A percentile compares a stretch with the other conserved stretches of the same genome.
Conservation (phyloP, 177 flowering plant genomes). For the Vitis hybrid region DNA sequence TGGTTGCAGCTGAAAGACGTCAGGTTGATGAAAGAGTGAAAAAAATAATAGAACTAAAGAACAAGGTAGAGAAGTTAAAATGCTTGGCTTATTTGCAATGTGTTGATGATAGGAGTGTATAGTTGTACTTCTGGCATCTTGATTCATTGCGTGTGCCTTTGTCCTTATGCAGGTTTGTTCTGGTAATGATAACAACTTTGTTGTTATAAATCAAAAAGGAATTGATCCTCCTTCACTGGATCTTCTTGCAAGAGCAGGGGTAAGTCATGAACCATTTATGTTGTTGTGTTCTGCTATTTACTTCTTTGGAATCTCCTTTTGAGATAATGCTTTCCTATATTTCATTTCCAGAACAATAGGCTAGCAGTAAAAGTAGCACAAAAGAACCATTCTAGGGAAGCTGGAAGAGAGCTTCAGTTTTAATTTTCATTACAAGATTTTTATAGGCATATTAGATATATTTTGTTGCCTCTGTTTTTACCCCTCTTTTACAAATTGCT, state of each 20-base stretch:
- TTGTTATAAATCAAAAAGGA: slow-evolving; percentile 95
- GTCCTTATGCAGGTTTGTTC: slow-evolving; percentile 70
- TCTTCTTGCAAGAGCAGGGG: slow-evolving; percentile 95
- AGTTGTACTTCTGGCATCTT: not conserved
- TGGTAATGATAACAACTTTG: slow-evolving; percentile 74
- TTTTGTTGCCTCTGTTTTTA: not conserved
- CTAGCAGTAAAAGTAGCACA: too few species aligned
- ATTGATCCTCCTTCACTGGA: slow-evolving; percentile 98
- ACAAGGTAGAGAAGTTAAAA: slow-evolving; percentile 47
- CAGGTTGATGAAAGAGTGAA: slow-evolving; percentile 91
- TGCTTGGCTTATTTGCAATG: not conserved
- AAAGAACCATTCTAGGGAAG: too few species aligned
- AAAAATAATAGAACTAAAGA: slow-evolving; percentile 88
- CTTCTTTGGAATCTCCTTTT: not conserved
- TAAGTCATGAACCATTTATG: slow-evolving; percentile 28
- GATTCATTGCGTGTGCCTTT: not conserved
- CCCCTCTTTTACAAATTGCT: not conserved
- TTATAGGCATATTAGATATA: not conserved
- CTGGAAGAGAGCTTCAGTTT: too few species aligned
- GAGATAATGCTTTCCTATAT: too few species aligned
- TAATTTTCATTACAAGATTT: too few species aligned
- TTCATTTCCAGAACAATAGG: too few species aligned
- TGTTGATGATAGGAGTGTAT: not conserved
- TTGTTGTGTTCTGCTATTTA: not conserved
- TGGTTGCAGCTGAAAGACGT: slow-evolving; percentile 97